Base-by-base conservation (phyloP, 768 basidiomycete species). In the Lactarius indigo region DNA sequence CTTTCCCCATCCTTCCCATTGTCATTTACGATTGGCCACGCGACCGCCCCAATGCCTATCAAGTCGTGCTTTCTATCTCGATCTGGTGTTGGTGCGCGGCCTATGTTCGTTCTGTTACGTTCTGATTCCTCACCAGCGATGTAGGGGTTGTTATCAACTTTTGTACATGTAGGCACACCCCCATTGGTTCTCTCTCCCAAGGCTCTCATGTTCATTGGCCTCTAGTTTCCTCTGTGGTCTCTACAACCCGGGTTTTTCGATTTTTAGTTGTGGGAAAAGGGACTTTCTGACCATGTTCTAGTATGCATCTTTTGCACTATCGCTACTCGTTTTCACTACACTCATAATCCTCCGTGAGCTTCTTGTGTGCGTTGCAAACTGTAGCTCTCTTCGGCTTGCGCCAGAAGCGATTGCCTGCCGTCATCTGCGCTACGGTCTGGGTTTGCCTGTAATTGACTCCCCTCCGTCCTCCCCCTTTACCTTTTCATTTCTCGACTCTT, bases 1-100 rank as follows among this genome's bases (percentile, higher is more conserved):
- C 84, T 33, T 74, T 92, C 26, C 89, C 88, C 1, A 77, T 92
- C 41, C 73, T 86, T 33, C 74, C 85, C 59, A 81, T 91, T 80
- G 83, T 92, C 64, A 78, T 88, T 63, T 88, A 84, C 72, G 87
- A 94, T 78, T 87, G 85, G 80, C 91, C 91, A 2, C 80, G 88
- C 52, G 84, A 87, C 67, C 80, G 83, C 23, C 79, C 79, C 17
- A 75, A 78, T 33, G 74, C 83, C 5, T 92, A 91, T 74, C 92
- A 93, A 76, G 58, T 79, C n/a, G 78, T 84, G 56, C 76, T 91
- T 20, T 75, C 80, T 4, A 74, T 82, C 57, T 82, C 88, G 2
- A 82, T 85, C 20, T 91, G 89, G 88, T 78, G 77, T 66, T 90
- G 88, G 90, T 85, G 70, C 66, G 80, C 13, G n/a, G 23, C 23